Base-by-base conservation (phyloP, 208 protist species). In the Crithidia expoeki region DNA sequence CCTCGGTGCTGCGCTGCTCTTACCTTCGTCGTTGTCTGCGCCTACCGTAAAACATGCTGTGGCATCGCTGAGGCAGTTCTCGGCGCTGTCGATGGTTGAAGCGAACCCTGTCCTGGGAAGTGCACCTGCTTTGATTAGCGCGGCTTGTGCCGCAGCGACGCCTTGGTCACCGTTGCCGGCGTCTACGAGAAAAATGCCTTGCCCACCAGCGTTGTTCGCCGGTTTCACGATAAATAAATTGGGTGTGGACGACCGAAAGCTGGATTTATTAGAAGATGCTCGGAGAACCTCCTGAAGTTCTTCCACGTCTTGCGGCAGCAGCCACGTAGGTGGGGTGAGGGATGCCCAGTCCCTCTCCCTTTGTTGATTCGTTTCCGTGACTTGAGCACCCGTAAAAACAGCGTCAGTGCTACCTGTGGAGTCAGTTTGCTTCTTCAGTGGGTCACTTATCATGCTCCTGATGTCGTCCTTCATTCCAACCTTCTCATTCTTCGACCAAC, bases 151-250 rank as follows among this genome's bases (percentile, higher is more conserved):
- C 23, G 44, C 42, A 46, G 57, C 58, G 1, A 79, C 11, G 16
- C 33, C 50, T 4, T 36, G 62, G 1, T 50, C 36, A 25, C 16
- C 56, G 1, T 56, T 19, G 0, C 60, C 74, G 27, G 68, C 81
- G 16, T 55, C n/a, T 7, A 93, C 4, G 2, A 96, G 65, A 44
- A 76, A 75, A 47, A 96, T 95, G 17, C 85, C 86, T 2, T 70
- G 66, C 4, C 92, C 92, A 76, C 88, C 85, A 25, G 92, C 83
- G 27, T 78, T 66, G 14, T 69, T 85, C 19, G 81, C 78, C 19
- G 84, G 89, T 68, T 96, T 96, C 12, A 80, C 72, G 38, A 96
- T 96, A 71, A 92, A 95, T n/a, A 89, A 51, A 11, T 25, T 52
- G 11, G n/a, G 11, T 21, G 40, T 36, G 17, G 0, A n/a, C n/a